A percentile compares a stretch with the other conserved stretches of the same genome.
phyloP scores from a whole-genome alignment of 768 basidiomycete genomes.

The Cyclocybe aegerita region DNA sequence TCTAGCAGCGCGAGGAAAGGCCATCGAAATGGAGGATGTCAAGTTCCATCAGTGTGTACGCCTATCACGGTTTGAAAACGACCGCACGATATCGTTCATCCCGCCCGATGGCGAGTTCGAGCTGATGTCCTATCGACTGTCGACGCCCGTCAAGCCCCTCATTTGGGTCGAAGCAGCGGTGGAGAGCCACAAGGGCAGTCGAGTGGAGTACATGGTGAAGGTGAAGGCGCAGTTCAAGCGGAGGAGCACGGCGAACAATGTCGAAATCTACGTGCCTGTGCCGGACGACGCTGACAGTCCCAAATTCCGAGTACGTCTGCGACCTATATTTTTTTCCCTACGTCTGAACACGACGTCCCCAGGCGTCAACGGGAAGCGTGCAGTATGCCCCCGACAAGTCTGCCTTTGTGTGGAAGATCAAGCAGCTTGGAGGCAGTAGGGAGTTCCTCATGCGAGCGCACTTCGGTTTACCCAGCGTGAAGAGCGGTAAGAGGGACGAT shows the following conservation, averaged over 20 bases:
- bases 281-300: slow-evolving; percentile 98
- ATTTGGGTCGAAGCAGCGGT: slow-evolving; percentile 98
- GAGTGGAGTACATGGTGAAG: slow-evolving; percentile 96
- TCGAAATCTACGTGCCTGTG: slow-evolving; percentile 98
- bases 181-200: slow-evolving; percentile 90
- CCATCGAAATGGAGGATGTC: slow-evolving; percentile 99
- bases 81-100: slow-evolving; percentile 98
- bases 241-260: slow-evolving; percentile 95
- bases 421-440: slow-evolving; percentile 91
- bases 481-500: slow-evolving; percentile 61
- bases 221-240: slow-evolving; percentile 97
- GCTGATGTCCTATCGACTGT: slow-evolving; percentile 96
- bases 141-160: slow-evolving; percentile 94
- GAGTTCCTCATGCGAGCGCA: slow-evolving; percentile 99
- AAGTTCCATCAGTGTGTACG: slow-evolving; percentile 99
- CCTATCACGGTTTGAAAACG: slow-evolving; percentile 95
- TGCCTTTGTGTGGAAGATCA: slow-evolving; percentile 99
- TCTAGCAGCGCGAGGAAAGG: slow-evolving; percentile 87
- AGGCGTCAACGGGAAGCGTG: slow-evolving; percentile 95
- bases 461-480: slow-evolving; percentile 93
- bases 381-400: slow-evolving; percentile 98
- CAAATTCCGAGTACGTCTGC: slow-evolving; percentile 79
- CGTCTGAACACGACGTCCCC: not conserved
- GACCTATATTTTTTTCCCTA: not conserved
- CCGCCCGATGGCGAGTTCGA: slow-evolving; percentile 99